Percentiles rank a stretch among this genome's conserved stretches.
These are phyloP conservation scores for Eucalyptus sp. DNA, from an alignment of 345 rosid genomes.

Conservation along the genomic window DNA sequence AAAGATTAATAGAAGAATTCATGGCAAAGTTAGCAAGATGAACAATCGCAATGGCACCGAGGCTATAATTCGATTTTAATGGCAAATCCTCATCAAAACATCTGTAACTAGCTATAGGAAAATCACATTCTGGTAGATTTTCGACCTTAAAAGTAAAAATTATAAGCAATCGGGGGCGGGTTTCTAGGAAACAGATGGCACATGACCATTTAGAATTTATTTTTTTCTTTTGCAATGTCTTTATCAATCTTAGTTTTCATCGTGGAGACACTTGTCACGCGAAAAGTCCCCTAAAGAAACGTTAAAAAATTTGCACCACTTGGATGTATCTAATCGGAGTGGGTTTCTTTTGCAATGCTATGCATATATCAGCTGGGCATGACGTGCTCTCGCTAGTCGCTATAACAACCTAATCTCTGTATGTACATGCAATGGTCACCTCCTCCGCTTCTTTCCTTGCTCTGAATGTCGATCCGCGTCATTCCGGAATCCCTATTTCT, in stretches of 20 bases:
- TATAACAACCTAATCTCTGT: neutral
- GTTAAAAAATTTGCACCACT: neutral
- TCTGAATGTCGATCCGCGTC: neutral
- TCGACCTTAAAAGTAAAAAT: neutral
- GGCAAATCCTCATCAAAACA: neutral
- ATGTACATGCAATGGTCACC: neutral
- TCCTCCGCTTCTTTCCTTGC: neutral
- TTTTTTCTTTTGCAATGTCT: neutral
- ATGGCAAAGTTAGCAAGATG: neutral
- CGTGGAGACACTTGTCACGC: no score
- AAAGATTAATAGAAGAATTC: neutral
- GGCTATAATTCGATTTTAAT: neutral
- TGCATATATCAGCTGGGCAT: neutral
- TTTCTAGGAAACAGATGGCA: neutral
- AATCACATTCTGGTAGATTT: neutral
- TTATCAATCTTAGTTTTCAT: neutral
- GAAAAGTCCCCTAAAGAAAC: no score
- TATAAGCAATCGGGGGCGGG: neutral
- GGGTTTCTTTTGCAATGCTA: no score
- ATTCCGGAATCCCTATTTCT: neutral
- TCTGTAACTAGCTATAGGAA: neutral
- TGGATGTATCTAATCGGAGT: neutral
- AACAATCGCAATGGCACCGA: neutral
- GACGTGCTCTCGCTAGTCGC: neutral
- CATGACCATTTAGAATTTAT: neutral